A percentile compares a stretch with the other conserved stretches of the same genome.
Evolutionary conservation across 495 filamentous ascomycete species (phyloP).

Genomic region (Neurospora pannonica): DNA sequence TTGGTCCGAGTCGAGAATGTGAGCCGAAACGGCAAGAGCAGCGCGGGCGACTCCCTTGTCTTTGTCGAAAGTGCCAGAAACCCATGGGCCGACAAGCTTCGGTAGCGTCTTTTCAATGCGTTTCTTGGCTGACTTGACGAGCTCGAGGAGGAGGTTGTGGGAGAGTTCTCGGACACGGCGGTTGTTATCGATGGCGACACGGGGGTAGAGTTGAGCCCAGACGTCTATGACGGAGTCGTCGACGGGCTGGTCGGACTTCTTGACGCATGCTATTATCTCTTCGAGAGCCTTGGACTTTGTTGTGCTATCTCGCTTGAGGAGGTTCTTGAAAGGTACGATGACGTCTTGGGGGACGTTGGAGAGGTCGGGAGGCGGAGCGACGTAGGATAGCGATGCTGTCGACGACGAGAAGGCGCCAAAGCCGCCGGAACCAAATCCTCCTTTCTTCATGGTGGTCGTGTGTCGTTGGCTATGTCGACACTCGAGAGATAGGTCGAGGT

Average conservation of each 20-base stretch:
- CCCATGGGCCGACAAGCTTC: constrained; percentile 72
- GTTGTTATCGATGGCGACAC: constrained; percentile 77
- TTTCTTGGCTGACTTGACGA: constrained; percentile 65
- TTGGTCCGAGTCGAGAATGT: constrained; percentile 66
- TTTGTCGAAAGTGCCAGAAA: constrained; percentile 77
- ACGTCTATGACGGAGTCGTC: not conserved
- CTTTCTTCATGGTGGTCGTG: not conserved
- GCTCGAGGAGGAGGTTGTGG: constrained; percentile 61
- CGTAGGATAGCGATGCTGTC: constrained; percentile 61
- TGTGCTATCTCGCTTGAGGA: constrained; percentile 83
- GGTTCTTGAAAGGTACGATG: constrained; percentile 81
- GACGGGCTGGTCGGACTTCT: constrained; percentile 1
- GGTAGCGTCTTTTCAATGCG: constrained; percentile 69
- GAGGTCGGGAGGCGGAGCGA: constrained; percentile 76
- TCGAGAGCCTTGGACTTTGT: constrained; percentile 92
- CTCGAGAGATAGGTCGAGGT: not conserved
- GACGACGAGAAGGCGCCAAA: constrained; percentile 39
- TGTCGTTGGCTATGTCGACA: not conserved
- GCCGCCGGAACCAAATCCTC: constrained; percentile 16
- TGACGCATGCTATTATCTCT: constrained; percentile 58
- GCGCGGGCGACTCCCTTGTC: constrained; percentile 64
- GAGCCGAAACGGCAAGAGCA: constrained; percentile 62
- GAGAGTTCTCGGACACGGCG: constrained; percentile 80
- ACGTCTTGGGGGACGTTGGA: constrained; percentile 68
- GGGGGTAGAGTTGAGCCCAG: constrained; percentile 77